phyloP scores from a whole-genome alignment of 352 stramenopile species.

The Phytopythium montanum region DNA sequence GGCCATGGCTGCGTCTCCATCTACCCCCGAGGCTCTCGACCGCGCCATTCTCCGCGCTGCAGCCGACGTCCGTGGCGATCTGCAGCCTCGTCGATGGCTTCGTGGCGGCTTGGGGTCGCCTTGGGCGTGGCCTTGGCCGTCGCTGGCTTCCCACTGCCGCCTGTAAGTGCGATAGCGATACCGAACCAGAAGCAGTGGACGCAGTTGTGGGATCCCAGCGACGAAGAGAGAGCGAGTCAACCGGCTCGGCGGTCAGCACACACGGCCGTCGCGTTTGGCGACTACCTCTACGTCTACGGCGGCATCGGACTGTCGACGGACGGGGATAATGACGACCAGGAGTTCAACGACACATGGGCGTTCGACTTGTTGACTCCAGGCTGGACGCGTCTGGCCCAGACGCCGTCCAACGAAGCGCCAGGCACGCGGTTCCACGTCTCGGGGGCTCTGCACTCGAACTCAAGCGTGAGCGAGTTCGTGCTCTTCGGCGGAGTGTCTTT shows the following conservation, averaged over 20 bases:
- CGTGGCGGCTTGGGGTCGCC: not conserved
- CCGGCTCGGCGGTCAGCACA: conserved; percentile 55
- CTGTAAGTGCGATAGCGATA: not conserved
- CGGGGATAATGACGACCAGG: conserved; percentile 29
- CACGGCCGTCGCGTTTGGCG: conserved; percentile 34
- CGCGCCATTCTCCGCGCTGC: not conserved
- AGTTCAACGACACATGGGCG: conserved; percentile 75
- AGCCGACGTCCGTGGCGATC: not conserved
- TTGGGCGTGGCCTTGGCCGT: not conserved
- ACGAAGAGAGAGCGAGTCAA: conserved; percentile 14
- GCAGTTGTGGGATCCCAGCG: conserved; percentile 32
- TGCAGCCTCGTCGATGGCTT: not conserved
- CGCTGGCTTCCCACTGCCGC: not conserved
- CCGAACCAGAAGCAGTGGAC: conserved; percentile 39
- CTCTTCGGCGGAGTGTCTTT: conserved; percentile 53
- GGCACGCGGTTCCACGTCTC: conserved; percentile 41
- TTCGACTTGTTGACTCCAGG: conserved; percentile 35
- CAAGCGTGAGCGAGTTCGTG: conserved; percentile 37
- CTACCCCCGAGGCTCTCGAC: not conserved
- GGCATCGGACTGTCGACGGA: conserved; percentile 36
- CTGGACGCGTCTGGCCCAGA: conserved; percentile 27
- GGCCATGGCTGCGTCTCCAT: not conserved
- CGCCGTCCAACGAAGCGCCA: conserved; percentile 13
- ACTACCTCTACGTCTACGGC: conserved; percentile 62
- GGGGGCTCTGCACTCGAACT: conserved; percentile 36